phyloP scores from a whole-genome alignment of 2,329 filamentous ascomycete species.

The Aspergillus fructus region DNA sequence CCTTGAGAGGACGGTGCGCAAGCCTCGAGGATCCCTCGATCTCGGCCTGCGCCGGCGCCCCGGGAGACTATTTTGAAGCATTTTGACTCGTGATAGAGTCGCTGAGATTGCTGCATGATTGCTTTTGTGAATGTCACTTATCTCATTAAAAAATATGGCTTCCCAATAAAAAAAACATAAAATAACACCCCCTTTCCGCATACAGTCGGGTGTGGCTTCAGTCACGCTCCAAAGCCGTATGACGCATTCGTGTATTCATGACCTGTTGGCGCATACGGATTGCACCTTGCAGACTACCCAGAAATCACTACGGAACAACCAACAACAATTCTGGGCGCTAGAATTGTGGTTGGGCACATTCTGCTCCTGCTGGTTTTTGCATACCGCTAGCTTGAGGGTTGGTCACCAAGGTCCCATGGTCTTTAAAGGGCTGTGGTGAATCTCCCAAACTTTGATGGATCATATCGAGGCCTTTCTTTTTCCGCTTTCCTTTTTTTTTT shows the following conservation, averaged over 20 bases:
- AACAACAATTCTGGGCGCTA: background rate
- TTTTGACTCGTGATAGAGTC: background rate
- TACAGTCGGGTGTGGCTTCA: background rate
- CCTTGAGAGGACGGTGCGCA: background rate
- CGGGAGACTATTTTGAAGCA: background rate
- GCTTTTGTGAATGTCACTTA: background rate
- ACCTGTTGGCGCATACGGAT: background rate
- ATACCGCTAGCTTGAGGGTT: background rate
- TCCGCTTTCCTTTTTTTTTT: background rate
- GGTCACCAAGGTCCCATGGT: slow-evolving; percentile 1
- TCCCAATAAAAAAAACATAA: background rate
- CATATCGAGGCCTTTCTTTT: background rate
- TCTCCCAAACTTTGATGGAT: background rate
- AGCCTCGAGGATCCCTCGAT: background rate
- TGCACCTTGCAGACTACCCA: background rate
- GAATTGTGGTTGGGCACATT: background rate
- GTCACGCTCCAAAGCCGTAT: slow-evolving; percentile 1
- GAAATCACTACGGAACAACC: background rate
- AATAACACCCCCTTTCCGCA: background rate
- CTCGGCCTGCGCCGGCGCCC: background rate
- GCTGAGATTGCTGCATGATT: slow-evolving; percentile 1
- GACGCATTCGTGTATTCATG: background rate
- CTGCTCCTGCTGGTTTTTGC: background rate
- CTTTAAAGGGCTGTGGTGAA: background rate
- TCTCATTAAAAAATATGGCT: background rate